Conservation (phyloP, 2,329 filamentous ascomycete species). For the Rosellinia necatrix region DNA sequence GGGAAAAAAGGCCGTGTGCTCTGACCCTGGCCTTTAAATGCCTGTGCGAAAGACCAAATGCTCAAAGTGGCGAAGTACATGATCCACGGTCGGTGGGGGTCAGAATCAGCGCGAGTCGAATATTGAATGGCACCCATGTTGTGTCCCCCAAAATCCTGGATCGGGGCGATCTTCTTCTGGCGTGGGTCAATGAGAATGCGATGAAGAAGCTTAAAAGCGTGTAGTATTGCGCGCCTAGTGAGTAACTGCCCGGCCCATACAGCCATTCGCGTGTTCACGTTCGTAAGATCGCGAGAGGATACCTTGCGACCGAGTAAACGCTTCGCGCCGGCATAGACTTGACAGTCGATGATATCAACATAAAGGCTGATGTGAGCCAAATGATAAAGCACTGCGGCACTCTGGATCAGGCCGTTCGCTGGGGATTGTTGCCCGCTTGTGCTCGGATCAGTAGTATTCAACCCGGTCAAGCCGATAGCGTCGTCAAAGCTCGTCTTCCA, state of each 20-base stretch:
- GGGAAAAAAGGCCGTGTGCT: conserved; percentile 49
- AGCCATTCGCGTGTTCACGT: conserved; percentile 75
- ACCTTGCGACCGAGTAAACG: conserved; percentile 79
- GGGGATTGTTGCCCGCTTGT: conserved; percentile 56
- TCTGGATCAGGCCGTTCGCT: conserved; percentile 70
- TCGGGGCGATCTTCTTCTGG: conserved; percentile 35
- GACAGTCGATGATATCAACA: conserved; percentile 86
- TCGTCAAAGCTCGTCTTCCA: conserved; percentile 87
- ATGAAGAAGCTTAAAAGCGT: conserved; percentile 79
- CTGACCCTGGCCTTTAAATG: conserved; percentile 63
- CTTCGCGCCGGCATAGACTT: conserved; percentile 82
- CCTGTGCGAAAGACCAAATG: conserved; percentile 87
- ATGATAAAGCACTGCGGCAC: conserved; percentile 79
- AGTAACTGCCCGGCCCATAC: conserved; percentile 76
- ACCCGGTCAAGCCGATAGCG: conserved; percentile 55
- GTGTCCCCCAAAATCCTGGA: conserved; percentile 31
- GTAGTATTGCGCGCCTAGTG: conserved; percentile 81
- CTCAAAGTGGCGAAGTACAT: conserved; percentile 85
- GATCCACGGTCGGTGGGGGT: conserved; percentile 88
- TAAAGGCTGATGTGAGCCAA: conserved; percentile 88
- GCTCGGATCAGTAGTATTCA: conserved; percentile 44
- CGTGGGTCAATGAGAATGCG: conserved; percentile 69
- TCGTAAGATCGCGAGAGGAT: conserved; percentile 73
- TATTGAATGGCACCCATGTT: conserved; percentile 58
- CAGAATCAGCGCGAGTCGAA: conserved; percentile 74